Conservation (phyloP, 2,329 filamentous ascomycete genomes). For the Scortechinia acanthostroma region DNA sequence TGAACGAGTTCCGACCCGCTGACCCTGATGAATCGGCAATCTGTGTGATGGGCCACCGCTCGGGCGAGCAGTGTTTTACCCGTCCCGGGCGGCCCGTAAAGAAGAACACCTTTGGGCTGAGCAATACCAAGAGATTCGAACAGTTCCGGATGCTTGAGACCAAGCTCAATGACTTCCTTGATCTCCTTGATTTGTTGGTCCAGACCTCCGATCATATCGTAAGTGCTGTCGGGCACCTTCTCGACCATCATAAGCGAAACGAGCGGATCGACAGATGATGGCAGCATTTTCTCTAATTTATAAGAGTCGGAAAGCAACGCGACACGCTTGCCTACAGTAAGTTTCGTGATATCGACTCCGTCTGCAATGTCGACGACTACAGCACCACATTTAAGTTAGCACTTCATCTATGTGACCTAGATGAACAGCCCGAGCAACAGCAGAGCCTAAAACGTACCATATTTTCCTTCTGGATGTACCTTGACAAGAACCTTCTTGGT, state of each 20-base stretch:
- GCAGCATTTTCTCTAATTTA: conserved; percentile 97
- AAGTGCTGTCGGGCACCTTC: conserved; percentile 98
- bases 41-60: conserved; percentile 95
- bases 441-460: conserved; percentile 53
- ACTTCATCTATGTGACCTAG: background rate
- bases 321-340: conserved; percentile 94
- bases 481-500: conserved; percentile 99
- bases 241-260: conserved; percentile 99
- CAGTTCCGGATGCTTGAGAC: conserved; percentile 93
- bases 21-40: conserved; percentile 98
- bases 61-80: conserved; percentile 92
- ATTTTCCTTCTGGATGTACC: conserved; percentile 99
- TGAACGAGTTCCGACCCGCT: conserved; percentile 94
- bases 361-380: conserved; percentile 92
- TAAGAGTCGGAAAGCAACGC: conserved; percentile 94
- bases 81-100: conserved; percentile 93
- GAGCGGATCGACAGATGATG: conserved; percentile 93
- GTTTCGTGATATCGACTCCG: conserved; percentile 86
- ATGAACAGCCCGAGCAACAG: background rate
- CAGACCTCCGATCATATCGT: conserved; percentile 98
- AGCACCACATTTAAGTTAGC: background rate
- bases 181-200: conserved; percentile 99
- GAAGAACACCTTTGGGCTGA: conserved; percentile 91
- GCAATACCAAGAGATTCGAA: conserved; percentile 99
- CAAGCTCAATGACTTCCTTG: conserved; percentile 98